Conservation (phyloP, 208 protist genomes). For the Acanthamoeba quina region DNA sequence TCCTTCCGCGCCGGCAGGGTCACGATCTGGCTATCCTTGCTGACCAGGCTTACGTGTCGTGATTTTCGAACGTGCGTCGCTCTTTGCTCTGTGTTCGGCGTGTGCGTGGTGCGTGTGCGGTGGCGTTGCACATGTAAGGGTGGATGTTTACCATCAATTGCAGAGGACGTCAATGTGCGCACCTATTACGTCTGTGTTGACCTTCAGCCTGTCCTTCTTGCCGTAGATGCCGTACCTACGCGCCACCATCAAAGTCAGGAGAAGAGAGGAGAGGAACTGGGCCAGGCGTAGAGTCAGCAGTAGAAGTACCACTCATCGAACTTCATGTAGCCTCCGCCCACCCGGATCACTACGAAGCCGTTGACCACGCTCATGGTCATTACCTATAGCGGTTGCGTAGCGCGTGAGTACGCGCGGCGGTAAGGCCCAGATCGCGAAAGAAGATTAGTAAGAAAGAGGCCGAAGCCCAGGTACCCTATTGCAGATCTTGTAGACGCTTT, state of each 20-base stretch:
- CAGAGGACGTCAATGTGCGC: neutral
- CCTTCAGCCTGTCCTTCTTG: constrained; percentile 6
- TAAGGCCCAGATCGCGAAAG: neutral
- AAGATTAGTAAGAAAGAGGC: neutral
- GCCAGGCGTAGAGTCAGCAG: neutral
- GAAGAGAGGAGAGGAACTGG: neutral
- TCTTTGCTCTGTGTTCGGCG: neutral
- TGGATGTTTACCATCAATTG: too few relatives aligned
- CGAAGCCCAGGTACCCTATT: neutral
- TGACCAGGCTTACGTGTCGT: constrained; percentile 7
- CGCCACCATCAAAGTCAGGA: neutral
- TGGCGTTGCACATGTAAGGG: too few relatives aligned
- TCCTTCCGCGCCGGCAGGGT: neutral
- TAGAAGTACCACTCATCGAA: neutral
- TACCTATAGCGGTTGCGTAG: neutral
- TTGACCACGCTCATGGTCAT: neutral
- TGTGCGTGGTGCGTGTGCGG: neutral
- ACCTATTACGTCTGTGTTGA: neutral
- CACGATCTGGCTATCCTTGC: neutral
- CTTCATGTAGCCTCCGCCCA: constrained; percentile 41
- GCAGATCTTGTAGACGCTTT: neutral
- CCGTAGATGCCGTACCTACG: constrained; percentile 5
- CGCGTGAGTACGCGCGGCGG: too few relatives aligned
- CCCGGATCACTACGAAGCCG: neutral
- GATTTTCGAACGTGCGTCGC: neutral